Evolutionary conservation across 2,329 filamentous ascomycete species (phyloP).

Genomic region (Fusarium proliferatum): DNA sequence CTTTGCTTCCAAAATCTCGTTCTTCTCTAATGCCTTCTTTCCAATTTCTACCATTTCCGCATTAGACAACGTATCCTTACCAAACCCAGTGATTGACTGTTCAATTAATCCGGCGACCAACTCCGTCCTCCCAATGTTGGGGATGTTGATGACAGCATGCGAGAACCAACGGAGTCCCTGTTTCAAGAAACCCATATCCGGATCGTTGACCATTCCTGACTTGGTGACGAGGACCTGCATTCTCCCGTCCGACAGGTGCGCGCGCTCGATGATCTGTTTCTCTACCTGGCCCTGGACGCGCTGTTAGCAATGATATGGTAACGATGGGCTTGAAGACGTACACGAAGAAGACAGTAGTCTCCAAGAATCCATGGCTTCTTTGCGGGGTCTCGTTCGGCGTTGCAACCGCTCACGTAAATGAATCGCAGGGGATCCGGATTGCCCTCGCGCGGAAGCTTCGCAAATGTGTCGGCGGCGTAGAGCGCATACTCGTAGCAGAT

Average conservation of each 20-base stretch:
- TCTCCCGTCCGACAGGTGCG: constrained; percentile 50
- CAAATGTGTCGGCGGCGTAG: constrained; percentile 50
- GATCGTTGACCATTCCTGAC: constrained; percentile 54
- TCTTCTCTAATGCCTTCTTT: constrained; percentile 3
- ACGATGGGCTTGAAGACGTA: constrained; percentile 33
- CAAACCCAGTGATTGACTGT: constrained; percentile 57
- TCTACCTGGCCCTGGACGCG: constrained; percentile 59
- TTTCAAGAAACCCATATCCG: constrained; percentile 8
- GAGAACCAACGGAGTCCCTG: constrained; percentile 16
- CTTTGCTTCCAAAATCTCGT: background rate
- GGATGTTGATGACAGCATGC: constrained; percentile 42
- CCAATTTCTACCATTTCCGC: constrained; percentile 56
- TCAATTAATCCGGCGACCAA: constrained; percentile 57
- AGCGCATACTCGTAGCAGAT: constrained; percentile 54
- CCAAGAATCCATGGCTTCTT: constrained; percentile 53
- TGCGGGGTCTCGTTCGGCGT: constrained; percentile 56
- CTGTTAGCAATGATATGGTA: background rate
- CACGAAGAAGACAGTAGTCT: constrained; percentile 60
- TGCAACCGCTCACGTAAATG: constrained; percentile 61
- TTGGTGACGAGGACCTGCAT: constrained; percentile 56
- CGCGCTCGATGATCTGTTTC: constrained; percentile 54
- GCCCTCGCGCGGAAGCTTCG: constrained; percentile 37
- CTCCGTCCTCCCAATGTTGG: constrained; percentile 50
- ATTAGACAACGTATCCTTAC: constrained; percentile 58
- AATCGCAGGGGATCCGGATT: constrained; percentile 56